Conservation (phyloP, 495 filamentous ascomycete species). For the Aspergillus funiculosus region DNA sequence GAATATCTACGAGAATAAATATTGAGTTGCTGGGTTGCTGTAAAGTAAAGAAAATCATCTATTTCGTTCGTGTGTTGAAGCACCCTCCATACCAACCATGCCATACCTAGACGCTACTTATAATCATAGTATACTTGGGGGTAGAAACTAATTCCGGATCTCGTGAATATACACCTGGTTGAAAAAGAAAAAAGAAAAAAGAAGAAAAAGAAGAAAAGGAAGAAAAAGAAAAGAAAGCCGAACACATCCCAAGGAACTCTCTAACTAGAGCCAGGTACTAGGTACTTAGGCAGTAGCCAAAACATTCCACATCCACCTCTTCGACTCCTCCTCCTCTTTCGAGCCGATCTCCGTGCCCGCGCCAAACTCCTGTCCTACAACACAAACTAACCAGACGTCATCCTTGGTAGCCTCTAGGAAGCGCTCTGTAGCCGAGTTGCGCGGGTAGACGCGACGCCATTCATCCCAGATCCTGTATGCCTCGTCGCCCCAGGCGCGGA, state of each 20-base stretch:
- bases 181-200: not conserved
- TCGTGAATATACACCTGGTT: conserved; percentile 4
- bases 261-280: not conserved
- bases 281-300: conserved; percentile 28
- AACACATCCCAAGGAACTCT: no score
- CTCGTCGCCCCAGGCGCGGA: conserved; percentile 92
- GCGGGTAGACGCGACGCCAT: conserved; percentile 80
- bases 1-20: no score
- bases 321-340: conserved; percentile 40
- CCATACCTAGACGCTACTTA: no score
- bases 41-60: no score
- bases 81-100: not conserved
- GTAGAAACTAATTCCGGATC: not conserved
- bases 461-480: conserved; percentile 93
- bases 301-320: conserved; percentile 42
- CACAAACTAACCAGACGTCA: conserved; percentile 81
- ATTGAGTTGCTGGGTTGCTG: no score
- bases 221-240: conserved; percentile 2
- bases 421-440: conserved; percentile 57
- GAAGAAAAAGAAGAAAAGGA: conserved; percentile 1
- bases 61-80: no score
- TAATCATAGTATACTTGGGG: no score
- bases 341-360: conserved; percentile 38
- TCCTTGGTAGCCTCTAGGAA: conserved; percentile 60
- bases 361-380: conserved; percentile 78